Conservation (phyloP, 495 filamentous ascomycete genomes). For the Penicillium malachiteum region DNA sequence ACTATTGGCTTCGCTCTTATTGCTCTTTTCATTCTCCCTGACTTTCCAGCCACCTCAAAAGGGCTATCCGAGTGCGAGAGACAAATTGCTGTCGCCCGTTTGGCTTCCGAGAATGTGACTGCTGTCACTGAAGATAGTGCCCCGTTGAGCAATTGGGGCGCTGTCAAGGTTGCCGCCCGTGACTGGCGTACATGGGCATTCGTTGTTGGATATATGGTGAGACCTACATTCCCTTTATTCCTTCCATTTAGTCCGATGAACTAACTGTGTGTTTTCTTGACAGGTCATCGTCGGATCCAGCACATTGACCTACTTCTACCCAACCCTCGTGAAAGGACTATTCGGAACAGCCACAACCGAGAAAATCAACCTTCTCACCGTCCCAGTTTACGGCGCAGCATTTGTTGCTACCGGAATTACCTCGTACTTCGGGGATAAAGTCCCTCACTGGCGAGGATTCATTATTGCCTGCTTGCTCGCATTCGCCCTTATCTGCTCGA, state of each 20-base stretch:
- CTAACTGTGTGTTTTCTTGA: neutral
- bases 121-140: constrained; percentile 18
- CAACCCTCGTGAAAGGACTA: constrained; percentile 47
- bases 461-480: constrained; percentile 37
- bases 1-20: constrained; percentile 39
- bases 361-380: constrained; percentile 34
- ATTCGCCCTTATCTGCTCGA: constrained; percentile 39
- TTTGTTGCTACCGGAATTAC: constrained; percentile 38
- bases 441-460: constrained; percentile 27
- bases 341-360: constrained; percentile 41
- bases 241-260: neutral
- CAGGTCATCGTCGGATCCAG: constrained; percentile 39
- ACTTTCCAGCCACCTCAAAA: constrained; percentile 30
- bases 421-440: constrained; percentile 33
- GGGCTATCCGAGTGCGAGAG: constrained; percentile 24
- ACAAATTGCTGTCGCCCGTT: constrained; percentile 22
- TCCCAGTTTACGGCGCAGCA: constrained; percentile 44
- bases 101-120: constrained; percentile 19
- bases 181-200: constrained; percentile 31
- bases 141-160: constrained; percentile 10
- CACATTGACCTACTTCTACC: constrained; percentile 53
- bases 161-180: constrained; percentile 11
- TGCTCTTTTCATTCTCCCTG: constrained; percentile 27
- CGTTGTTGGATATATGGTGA: constrained; percentile 32
- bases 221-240: neutral